phyloP scores from a whole-genome alignment of 371 early-diverging fungal genomes.

The Mucor racemosus region DNA sequence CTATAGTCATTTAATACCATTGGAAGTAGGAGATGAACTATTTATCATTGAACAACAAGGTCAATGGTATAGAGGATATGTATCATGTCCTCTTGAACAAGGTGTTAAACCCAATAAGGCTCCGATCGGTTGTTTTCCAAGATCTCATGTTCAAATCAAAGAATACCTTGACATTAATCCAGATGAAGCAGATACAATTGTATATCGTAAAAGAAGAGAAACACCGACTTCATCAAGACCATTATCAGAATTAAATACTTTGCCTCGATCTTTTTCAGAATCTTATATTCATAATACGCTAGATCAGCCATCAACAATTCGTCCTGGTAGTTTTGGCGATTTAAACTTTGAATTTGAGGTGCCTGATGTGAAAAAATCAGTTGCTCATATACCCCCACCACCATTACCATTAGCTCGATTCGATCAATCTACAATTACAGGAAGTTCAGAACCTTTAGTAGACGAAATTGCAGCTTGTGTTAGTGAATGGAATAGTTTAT shows the following conservation, averaged over 20 bases:
- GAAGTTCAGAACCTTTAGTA: slow-evolving; percentile 65
- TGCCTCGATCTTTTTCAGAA: slow-evolving; percentile 40
- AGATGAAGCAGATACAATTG: slow-evolving; percentile 23
- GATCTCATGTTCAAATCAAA: slow-evolving; percentile 61
- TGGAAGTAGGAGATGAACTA: slow-evolving; percentile 64
- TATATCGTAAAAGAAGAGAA: slow-evolving; percentile 15
- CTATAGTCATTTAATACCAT: slow-evolving; percentile 39
- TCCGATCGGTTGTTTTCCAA: slow-evolving; percentile 68
- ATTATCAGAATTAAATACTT: slow-evolving; percentile 15
- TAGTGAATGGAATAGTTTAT: slow-evolving; percentile 66
- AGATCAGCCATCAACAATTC: not conserved
- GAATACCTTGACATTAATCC: slow-evolving; percentile 49
- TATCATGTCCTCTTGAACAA: slow-evolving; percentile 50
- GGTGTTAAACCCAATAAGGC: slow-evolving; percentile 50
- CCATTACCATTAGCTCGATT: slow-evolving; percentile 55
- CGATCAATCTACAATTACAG: slow-evolving; percentile 62
- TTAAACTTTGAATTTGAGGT: slow-evolving; percentile 19
- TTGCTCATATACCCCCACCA: slow-evolving; percentile 37
- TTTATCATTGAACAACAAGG: slow-evolving; percentile 60
- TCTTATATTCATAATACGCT: slow-evolving; percentile 23
- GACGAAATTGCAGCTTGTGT: slow-evolving; percentile 74
- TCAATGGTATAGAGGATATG: slow-evolving; percentile 74
- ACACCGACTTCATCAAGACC: not conserved
- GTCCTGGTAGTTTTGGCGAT: slow-evolving; percentile 32
- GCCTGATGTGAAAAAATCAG: not conserved